These are phyloP conservation scores for Xylaria sp. DNA, from an alignment of 2,329 filamentous ascomycete genomes.

Conservation along the genomic window DNA sequence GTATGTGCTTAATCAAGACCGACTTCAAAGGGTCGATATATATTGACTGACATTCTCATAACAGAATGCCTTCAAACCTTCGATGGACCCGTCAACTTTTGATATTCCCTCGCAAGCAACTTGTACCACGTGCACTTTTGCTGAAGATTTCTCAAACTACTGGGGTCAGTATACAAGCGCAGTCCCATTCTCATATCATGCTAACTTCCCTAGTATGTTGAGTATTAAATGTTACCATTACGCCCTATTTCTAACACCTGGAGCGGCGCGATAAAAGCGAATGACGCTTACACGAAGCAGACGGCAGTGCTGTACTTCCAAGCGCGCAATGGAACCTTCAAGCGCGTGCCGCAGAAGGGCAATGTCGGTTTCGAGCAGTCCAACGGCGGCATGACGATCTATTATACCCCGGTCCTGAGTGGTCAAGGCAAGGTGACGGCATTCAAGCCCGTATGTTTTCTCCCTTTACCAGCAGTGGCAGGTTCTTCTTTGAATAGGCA, in stretches of 20 bases:
- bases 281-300: conserved; percentile 33
- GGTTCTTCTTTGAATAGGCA: not conserved
- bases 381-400: conserved; percentile 54
- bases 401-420: conserved; percentile 50
- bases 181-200: not conserved
- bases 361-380: conserved; percentile 48
- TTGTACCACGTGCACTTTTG: conserved; percentile 56
- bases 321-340: conserved; percentile 52
- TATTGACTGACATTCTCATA: not conserved
- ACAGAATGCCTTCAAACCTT: conserved; percentile 48
- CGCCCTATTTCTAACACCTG: not conserved
- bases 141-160: conserved; percentile 56
- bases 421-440: conserved; percentile 49
- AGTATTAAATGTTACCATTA: not conserved
- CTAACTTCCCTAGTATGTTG: conserved; percentile 16
- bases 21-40: not conserved
- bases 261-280: not conserved
- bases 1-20: conserved; percentile 30
- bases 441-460: conserved; percentile 51
- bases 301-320: conserved; percentile 54
- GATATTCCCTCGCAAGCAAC: conserved; percentile 48
- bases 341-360: conserved; percentile 43
- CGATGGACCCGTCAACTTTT: conserved; percentile 42
- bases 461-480: not conserved
- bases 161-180: conserved; percentile 38